phyloP scores from a whole-genome alignment of 257 asterid species.

The Paraleonurus japonicus region DNA sequence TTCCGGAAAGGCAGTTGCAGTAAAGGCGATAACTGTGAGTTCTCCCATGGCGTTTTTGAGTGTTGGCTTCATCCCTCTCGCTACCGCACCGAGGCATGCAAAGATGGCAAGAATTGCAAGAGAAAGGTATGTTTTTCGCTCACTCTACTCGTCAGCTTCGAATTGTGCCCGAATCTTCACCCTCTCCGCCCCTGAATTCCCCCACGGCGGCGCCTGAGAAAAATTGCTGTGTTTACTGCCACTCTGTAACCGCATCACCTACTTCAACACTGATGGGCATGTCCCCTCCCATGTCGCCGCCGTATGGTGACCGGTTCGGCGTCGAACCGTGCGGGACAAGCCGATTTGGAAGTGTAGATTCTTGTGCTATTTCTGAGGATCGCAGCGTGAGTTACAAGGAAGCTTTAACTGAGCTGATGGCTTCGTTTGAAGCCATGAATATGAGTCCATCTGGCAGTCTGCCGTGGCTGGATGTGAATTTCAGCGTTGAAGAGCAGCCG shows the following conservation, averaged over 20 bases:
- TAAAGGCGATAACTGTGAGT: conserved; percentile 76
- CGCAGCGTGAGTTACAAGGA: conserved; percentile 44
- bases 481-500: conserved; percentile 42
- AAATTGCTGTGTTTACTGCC: conserved; percentile 63
- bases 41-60: conserved; percentile 91
- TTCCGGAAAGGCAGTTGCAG: conserved; percentile 74
- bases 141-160: conserved; percentile 85
- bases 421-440: conserved; percentile 62
- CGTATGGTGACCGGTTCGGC: conserved; percentile 1
- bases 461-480: conserved; percentile 56
- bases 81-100: conserved; percentile 92
- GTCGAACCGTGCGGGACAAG: background rate
- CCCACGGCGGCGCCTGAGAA: conserved; percentile 24
- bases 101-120: conserved; percentile 92
- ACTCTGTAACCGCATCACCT: conserved; percentile 52
- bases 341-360: conserved; percentile 22
- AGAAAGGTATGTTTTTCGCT: conserved; percentile 90
- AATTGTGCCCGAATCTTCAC: conserved; percentile 38
- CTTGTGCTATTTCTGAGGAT: conserved; percentile 21
- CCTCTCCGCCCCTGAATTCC: conserved; percentile 28
- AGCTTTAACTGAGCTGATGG: conserved; percentile 59
- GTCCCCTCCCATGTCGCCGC: conserved; percentile 58
- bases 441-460: conserved; percentile 16
- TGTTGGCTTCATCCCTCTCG: conserved; percentile 95
- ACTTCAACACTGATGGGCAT: conserved; percentile 62